Evolutionary conservation across 2,329 filamentous ascomycete genomes (phyloP).

Genomic region (Emericellopsis cladophorae): DNA sequence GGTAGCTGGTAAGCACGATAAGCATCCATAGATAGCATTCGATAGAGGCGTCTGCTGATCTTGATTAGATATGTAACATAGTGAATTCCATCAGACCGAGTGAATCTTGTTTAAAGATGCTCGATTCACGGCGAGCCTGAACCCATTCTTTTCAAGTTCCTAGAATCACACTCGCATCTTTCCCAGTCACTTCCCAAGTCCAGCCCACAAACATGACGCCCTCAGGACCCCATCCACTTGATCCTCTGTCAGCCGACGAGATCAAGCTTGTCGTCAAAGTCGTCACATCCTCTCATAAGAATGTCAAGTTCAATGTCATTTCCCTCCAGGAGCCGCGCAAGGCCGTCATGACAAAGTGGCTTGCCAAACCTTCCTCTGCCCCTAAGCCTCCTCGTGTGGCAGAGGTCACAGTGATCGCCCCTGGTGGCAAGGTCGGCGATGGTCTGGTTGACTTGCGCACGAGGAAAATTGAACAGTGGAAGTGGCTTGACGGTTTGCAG

Average conservation of each 20-base stretch:
- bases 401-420: conserved; percentile 71
- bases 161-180: too few relatives aligned
- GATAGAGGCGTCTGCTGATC: too few relatives aligned
- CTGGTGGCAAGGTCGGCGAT: conserved; percentile 70
- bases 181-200: too few relatives aligned
- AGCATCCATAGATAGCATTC: too few relatives aligned
- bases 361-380: conserved; percentile 47
- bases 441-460: conserved; percentile 63
- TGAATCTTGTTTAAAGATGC: too few relatives aligned
- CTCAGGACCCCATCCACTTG: conserved; percentile 49
- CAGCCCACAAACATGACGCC: too few relatives aligned
- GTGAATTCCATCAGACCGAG: too few relatives aligned
- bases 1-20: not conserved
- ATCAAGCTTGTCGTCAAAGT: conserved; percentile 59
- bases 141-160: too few relatives aligned
- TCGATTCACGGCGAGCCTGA: too few relatives aligned
- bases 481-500: conserved; percentile 62
- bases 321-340: conserved; percentile 78
- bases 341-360: conserved; percentile 69
- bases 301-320: conserved; percentile 77
- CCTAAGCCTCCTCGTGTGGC: conserved; percentile 59
- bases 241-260: conserved; percentile 60
- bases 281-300: conserved; percentile 55
- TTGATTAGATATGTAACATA: too few relatives aligned
- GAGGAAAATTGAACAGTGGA: conserved; percentile 60